Evolutionary conservation across 1,284 basidiomycete genomes (phyloP), one percentile per base, ranked within the genome.

Genomic region (Melampsora allii-populina): DNA sequence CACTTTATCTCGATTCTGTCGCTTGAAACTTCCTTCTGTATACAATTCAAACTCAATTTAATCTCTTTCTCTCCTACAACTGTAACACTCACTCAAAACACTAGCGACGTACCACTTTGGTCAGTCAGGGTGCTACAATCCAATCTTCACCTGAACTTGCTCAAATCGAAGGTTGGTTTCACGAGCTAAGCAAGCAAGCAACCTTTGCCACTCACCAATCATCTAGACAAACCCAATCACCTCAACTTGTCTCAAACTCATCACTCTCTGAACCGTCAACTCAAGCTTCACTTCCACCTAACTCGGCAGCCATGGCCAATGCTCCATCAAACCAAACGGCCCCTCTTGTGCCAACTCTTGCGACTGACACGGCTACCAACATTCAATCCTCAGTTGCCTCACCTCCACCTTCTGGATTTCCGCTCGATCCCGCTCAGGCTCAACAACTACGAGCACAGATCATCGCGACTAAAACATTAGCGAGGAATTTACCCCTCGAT

Each of bases 361-460:
- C n/a, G 1, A n/a, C 24, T 9, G n/a, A 31, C 12, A 36, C 24
- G 3, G 21, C n/a, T n/a, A 61, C 31, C 29, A 36, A 31, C 29
- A 14, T n/a, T 36, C 59, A 61, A 36, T 29, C 59, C n/a, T 61
- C 59, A 4, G 4, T 56, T 14, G 19, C 27, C 10, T 61, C 59
- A 33, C 29, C 59, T 31, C 59, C 59, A 2, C 27, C 29, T 36
- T 17, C 59, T 36, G n/a, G 21, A 4, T 31, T 12, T 17, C 31
- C 27, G 19, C 59, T 74, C 24, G 71, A 74, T 33, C 19, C 36
- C 5, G 58, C 56, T 45, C 71, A 74, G 31, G 29, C 66, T 63
- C 65, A 59, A 29, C 71, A 74, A 53, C 29, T 74, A 27, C 39
- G 59, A 27, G 45, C 64, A 4, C 71, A 74, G 21, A 66, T 74